Percentiles rank a stretch among this genome's conserved stretches.
Conservation (phyloP, 306 rosid species). For the Malus orientalis region DNA sequence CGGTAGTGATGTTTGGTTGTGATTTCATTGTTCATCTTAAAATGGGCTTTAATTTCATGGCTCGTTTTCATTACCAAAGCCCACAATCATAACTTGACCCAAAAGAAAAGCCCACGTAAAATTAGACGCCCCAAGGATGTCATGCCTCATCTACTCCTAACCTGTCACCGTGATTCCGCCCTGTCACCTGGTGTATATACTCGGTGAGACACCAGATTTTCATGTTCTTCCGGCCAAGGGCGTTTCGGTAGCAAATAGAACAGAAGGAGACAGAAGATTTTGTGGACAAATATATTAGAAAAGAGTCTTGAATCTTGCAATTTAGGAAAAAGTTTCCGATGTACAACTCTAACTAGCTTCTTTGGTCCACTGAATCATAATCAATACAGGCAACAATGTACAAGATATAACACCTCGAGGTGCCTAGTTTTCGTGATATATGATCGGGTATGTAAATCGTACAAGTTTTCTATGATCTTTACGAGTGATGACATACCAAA, state of each 20-base stretch:
- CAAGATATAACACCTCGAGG: neutral
- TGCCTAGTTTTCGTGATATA: too few species aligned
- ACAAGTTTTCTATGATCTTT: constrained; percentile 14
- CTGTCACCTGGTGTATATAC: too few species aligned
- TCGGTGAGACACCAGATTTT: too few species aligned
- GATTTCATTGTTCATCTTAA: neutral
- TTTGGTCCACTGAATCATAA: neutral
- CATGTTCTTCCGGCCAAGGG: too few species aligned
- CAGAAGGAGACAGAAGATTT: neutral
- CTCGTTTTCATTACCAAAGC: too few species aligned
- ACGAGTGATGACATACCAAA: constrained; percentile 15
- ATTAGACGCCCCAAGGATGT: too few species aligned
- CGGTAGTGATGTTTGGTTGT: neutral
- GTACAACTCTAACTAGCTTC: neutral
- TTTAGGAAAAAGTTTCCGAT: neutral
- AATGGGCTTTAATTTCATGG: neutral
- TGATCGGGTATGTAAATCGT: neutral
- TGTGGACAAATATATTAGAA: neutral
- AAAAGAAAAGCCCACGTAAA: too few species aligned
- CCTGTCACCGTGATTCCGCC: too few species aligned
- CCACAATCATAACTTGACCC: too few species aligned
- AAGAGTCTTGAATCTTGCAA: neutral
- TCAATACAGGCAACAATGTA: neutral
- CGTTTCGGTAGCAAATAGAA: neutral
- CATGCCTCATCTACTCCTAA: too few species aligned